Percentiles rank a stretch among this genome's conserved stretches.
Conservation (phyloP, 208 protist genomes). For the Acanthamoeba culbertsoni region DNA sequence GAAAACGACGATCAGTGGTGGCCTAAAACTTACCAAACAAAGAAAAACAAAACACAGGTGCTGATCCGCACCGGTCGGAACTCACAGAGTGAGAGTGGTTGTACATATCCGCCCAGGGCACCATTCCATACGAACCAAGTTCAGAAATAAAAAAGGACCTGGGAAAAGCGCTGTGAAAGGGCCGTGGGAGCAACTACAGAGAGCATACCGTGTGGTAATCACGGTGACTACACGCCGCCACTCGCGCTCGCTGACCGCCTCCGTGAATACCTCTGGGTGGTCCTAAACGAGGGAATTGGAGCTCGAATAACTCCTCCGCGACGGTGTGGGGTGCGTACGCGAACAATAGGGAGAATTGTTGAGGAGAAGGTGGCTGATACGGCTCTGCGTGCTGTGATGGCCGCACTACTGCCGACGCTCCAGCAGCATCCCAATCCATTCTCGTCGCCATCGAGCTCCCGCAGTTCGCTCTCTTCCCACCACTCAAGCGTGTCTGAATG, state of each 20-base stretch:
- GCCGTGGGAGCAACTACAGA: not conserved
- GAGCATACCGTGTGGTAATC: not conserved
- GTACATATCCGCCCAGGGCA: conserved; percentile 26
- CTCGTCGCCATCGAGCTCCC: not conserved
- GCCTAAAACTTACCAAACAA: not conserved
- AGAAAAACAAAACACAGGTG: not conserved
- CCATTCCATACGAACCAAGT: not conserved
- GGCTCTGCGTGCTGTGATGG: not conserved
- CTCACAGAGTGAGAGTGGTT: not conserved
- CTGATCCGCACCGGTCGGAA: not conserved
- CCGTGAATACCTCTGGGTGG: not conserved
- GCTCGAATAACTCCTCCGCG: not conserved
- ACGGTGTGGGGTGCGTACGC: not conserved
- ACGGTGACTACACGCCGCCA: not conserved
- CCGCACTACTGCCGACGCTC: not conserved
- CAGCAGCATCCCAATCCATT: not conserved
- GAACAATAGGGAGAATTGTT: not conserved
- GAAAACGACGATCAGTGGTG: not conserved
- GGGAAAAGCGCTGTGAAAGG: not conserved
- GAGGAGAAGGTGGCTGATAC: not conserved
- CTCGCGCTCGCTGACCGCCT: not conserved
- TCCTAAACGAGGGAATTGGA: not conserved
- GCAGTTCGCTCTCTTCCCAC: not conserved
- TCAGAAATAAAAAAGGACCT: not conserved
- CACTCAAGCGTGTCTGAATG: not conserved